Conservation (phyloP, 1,284 basidiomycete genomes). For the Porodaedalea pini region DNA sequence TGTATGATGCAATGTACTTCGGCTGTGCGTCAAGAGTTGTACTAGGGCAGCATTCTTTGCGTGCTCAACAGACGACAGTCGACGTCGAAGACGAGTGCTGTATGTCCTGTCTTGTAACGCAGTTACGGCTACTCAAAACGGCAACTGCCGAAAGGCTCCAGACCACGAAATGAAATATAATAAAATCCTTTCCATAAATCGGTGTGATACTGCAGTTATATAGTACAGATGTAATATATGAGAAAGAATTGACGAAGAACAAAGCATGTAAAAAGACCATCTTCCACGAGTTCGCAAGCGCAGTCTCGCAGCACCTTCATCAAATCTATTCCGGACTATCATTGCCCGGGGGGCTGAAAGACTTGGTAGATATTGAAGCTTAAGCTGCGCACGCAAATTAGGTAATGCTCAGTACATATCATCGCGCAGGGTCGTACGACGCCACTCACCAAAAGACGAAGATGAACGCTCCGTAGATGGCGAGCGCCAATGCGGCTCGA, state of each 20-base stretch:
- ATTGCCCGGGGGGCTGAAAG: slow-evolving; percentile 31
- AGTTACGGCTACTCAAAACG: slow-evolving; percentile 3
- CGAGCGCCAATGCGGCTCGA: slow-evolving; percentile 62
- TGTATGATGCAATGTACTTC: not conserved
- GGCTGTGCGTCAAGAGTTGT: not conserved
- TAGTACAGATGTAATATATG: not conserved
- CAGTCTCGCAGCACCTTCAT: not conserved
- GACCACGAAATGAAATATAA: too few relatives aligned
- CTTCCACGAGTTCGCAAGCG: not conserved
- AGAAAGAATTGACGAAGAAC: not conserved
- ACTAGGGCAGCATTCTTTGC: slow-evolving; percentile 8
- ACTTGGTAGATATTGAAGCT: slow-evolving; percentile 74
- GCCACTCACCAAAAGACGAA: slow-evolving; percentile 81
- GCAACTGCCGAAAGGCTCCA: not conserved
- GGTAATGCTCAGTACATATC: not conserved
- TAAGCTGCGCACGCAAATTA: slow-evolving; percentile 42
- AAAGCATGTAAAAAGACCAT: not conserved
- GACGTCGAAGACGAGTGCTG: slow-evolving; percentile 1
- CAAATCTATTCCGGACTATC: not conserved
- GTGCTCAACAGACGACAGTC: not conserved
- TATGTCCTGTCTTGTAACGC: not conserved
- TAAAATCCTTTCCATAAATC: too few relatives aligned
- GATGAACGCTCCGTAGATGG: slow-evolving; percentile 75
- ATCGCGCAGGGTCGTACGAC: not conserved
- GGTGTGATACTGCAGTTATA: not conserved